phyloP scores from a whole-genome alignment of 2,329 filamentous ascomycete genomes.

The Phymatotrichopsis omnivora region DNA sequence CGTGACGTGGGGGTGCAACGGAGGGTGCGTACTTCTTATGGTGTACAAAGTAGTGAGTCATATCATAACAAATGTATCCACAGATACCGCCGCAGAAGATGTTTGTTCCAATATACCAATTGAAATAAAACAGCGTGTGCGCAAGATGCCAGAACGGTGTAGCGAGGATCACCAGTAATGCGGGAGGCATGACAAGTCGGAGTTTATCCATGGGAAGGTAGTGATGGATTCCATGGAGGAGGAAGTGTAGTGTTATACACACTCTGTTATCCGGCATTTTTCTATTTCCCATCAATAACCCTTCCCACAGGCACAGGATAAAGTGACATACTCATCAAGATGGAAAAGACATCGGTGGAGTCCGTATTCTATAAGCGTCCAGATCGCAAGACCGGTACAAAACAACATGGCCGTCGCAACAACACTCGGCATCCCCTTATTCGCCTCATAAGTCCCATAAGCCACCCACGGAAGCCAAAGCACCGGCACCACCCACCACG shows the following conservation, averaged over 20 bases:
- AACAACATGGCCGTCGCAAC: constrained; percentile 45
- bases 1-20: not conserved
- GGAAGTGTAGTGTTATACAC: constrained; percentile 77
- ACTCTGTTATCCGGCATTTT: constrained; percentile 84
- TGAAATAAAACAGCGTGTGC: constrained; percentile 67
- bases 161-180: constrained; percentile 73
- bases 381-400: constrained; percentile 65
- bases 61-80: constrained; percentile 90
- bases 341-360: constrained; percentile 91
- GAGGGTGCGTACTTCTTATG: constrained; percentile 62
- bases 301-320: not conserved
- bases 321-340: constrained; percentile 63
- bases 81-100: constrained; percentile 87
- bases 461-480: constrained; percentile 73
- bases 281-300: constrained; percentile 38
- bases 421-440: constrained; percentile 42
- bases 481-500: constrained; percentile 82
- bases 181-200: constrained; percentile 91
- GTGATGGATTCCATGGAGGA: constrained; percentile 94
- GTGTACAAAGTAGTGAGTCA: constrained; percentile 98
- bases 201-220: constrained; percentile 98
- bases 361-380: constrained; percentile 83
- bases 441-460: constrained; percentile 61
- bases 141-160: constrained; percentile 88
- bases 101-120: constrained; percentile 70